phyloP scores from a whole-genome alignment of 768 basidiomycete species.

The Rickenella mellea region DNA sequence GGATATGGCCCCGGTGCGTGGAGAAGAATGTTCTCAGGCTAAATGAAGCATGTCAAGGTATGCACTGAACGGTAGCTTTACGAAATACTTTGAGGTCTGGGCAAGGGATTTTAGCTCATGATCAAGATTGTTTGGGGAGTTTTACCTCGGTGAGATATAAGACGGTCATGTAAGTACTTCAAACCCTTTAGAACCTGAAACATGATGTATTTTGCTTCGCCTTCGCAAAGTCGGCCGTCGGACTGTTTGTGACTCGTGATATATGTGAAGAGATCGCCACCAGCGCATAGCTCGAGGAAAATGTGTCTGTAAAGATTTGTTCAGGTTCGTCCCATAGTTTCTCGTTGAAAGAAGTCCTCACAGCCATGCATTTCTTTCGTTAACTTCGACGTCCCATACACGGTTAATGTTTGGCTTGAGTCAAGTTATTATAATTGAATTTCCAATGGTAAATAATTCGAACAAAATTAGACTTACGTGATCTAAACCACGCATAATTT shows the following conservation, averaged over 20 bases:
- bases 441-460: neutral
- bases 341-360: conserved; percentile 2
- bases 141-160: conserved; percentile 74
- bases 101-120: neutral
- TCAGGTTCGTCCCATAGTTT: neutral
- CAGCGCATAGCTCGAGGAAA: conserved; percentile 78
- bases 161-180: conserved; percentile 57
- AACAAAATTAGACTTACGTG: conserved; percentile 39
- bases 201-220: conserved; percentile 78
- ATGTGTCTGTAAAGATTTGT: conserved; percentile 43
- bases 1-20: conserved; percentile 77
- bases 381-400: conserved; percentile 60
- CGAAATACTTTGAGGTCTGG: neutral
- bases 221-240: conserved; percentile 51
- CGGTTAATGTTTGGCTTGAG: conserved; percentile 72
- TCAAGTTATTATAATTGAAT: neutral
- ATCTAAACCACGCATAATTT: conserved; percentile 57
- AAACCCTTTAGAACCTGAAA: conserved; percentile 69
- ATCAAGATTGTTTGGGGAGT: neutral
- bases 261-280: conserved; percentile 83
- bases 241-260: conserved; percentile 51
- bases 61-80: conserved; percentile 49
- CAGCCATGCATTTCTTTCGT: conserved; percentile 47
- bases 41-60: neutral
- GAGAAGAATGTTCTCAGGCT: conserved; percentile 83